Percentiles rank a stretch among this genome's conserved stretches.
These are phyloP conservation scores for Sclerotinia subarctica DNA, from an alignment of 2,329 filamentous ascomycete species.

Conservation along the genomic window DNA sequence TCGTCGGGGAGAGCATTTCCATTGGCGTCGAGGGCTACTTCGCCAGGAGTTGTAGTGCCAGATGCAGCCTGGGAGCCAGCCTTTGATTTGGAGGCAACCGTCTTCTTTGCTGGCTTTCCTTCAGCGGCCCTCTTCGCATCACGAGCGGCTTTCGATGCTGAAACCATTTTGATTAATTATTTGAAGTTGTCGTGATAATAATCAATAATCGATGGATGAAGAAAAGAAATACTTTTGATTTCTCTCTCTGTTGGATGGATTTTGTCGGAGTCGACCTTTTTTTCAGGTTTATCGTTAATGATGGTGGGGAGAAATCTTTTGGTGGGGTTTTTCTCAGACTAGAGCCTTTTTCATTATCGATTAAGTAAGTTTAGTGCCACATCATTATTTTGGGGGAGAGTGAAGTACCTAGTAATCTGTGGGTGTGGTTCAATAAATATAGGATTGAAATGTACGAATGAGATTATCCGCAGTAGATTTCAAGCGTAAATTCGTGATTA, in stretches of 20 bases:
- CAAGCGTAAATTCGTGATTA: not conserved
- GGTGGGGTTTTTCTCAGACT: slow-evolving; percentile 30
- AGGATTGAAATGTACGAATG: not conserved
- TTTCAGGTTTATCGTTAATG: slow-evolving; percentile 17
- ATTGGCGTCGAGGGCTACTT: slow-evolving; percentile 63
- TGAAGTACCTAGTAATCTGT: not conserved
- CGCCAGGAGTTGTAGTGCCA: slow-evolving; percentile 65
- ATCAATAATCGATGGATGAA: slow-evolving; percentile 1
- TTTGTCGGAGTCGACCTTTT: slow-evolving; percentile 18
- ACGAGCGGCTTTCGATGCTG: slow-evolving; percentile 68
- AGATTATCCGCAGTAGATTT: not conserved
- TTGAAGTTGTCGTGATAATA: slow-evolving; percentile 23
- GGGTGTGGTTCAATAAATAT: not conserved
- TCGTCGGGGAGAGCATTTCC: slow-evolving; percentile 51
- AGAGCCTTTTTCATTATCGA: slow-evolving; percentile 20
- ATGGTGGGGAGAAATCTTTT: slow-evolving; percentile 21
- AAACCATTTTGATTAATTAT: slow-evolving; percentile 54
- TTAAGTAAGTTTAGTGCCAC: not conserved
- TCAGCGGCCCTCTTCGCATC: slow-evolving; percentile 69
- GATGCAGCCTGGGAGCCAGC: slow-evolving; percentile 64
- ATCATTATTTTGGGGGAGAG: not conserved
- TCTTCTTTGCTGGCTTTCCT: slow-evolving; percentile 76
- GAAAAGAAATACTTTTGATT: slow-evolving; percentile 7
- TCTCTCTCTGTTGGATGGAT: not conserved
- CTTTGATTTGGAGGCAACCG: slow-evolving; percentile 62